These are phyloP conservation scores for Blumeria graminis DNA, from an alignment of 2,329 filamentous ascomycete species.

Conservation along the genomic window DNA sequence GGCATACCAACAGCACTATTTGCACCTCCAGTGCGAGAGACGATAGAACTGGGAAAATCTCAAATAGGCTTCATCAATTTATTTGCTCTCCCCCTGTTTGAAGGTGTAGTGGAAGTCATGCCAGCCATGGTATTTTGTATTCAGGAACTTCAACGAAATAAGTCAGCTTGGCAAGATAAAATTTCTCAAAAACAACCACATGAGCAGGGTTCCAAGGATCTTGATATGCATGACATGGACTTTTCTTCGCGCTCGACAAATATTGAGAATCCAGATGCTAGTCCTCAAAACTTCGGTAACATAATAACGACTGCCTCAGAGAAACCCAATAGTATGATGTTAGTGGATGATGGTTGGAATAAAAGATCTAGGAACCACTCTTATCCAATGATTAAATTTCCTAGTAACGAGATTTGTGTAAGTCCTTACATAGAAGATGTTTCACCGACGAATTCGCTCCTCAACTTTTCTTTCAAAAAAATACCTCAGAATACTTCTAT, in stretches of 20 bases:
- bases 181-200: slow-evolving; percentile 34
- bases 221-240: background rate
- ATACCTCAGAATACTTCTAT: background rate
- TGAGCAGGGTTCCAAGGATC: slow-evolving; percentile 17
- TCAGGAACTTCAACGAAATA: slow-evolving; percentile 58
- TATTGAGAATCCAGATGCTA: background rate
- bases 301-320: background rate
- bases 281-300: background rate
- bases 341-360: background rate
- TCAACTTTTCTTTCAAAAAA: background rate
- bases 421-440: background rate
- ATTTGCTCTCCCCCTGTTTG: slow-evolving; percentile 80
- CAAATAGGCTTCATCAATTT: slow-evolving; percentile 95
- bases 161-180: slow-evolving; percentile 43
- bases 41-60: slow-evolving; percentile 58
- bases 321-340: too few relatives aligned
- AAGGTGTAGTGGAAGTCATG: slow-evolving; percentile 65
- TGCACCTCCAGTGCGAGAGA: slow-evolving; percentile 60
- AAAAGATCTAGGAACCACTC: background rate
- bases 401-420: background rate
- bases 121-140: slow-evolving; percentile 68
- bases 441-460: background rate
- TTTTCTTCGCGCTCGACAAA: too few relatives aligned
- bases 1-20: slow-evolving; percentile 74
- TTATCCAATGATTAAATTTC: background rate